phyloP scores from a whole-genome alignment of 1,139 yeast species.

The Suhomyces yuchorum region DNA sequence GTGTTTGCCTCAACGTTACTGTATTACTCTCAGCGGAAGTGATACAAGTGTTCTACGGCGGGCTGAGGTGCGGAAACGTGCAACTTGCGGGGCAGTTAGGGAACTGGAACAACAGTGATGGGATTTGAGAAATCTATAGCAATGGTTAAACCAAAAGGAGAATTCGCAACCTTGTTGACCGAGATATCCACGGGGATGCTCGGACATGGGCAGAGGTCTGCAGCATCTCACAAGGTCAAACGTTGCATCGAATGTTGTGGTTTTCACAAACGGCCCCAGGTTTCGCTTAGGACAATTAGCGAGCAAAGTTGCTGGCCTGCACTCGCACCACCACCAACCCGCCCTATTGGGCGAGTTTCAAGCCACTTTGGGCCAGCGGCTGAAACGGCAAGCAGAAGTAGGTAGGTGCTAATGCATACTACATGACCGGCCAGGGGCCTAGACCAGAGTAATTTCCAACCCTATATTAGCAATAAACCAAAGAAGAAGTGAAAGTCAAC shows the following conservation, averaged over 20 bases:
- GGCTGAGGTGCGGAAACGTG: not conserved
- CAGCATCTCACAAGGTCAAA: not conserved
- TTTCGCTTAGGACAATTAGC: slow-evolving; percentile 2
- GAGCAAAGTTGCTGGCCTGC: slow-evolving; percentile 3
- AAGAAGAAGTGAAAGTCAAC: slow-evolving; percentile 2
- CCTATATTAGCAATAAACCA: slow-evolving; percentile 2
- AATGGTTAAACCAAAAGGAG: not conserved
- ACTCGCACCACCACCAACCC: not conserved
- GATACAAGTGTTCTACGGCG: not conserved
- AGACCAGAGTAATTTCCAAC: not conserved
- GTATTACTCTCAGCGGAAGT: not conserved
- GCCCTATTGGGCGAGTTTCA: not conserved
- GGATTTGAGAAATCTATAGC: not conserved
- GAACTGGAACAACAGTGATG: not conserved
- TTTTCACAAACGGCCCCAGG: not conserved
- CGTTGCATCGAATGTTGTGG: not conserved
- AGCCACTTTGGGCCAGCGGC: not conserved
- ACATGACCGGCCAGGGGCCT: not conserved
- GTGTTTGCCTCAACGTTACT: not conserved
- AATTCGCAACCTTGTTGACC: not conserved
- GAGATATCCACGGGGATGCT: not conserved
- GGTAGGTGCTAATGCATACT: not conserved
- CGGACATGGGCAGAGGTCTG: not conserved
- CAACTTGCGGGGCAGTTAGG: not conserved
- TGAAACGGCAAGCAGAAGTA: not conserved